These are phyloP conservation scores for Chimonanthus salicifolius DNA, from an alignment of 164 flowering plant genomes.

Conservation along the genomic window DNA sequence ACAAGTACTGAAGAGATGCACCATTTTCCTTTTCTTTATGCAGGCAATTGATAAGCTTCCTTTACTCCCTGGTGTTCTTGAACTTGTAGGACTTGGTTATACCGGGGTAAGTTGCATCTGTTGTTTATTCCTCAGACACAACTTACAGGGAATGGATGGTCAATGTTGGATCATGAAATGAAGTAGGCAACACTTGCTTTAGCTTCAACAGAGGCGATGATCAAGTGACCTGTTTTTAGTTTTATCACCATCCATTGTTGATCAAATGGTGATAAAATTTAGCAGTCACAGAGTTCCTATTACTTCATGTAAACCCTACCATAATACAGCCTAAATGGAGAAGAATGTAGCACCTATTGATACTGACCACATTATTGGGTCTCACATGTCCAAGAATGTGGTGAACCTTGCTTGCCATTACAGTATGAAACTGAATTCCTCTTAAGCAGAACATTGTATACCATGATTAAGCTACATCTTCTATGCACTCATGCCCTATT, in stretches of 20 bases:
- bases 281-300: too few relatives aligned
- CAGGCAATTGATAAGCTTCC: conserved; percentile 96
- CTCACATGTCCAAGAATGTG: background rate
- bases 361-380: background rate
- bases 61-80: conserved; percentile 71
- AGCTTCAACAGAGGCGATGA: background rate
- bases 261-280: too few relatives aligned
- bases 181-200: background rate
- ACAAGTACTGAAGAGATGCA: too few relatives aligned
- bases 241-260: too few relatives aligned
- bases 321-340: background rate
- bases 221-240: background rate
- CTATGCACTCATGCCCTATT: background rate
- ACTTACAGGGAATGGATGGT: background rate
- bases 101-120: conserved; percentile 57
- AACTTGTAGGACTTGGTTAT: conserved; percentile 87
- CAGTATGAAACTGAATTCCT: background rate
- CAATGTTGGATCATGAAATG: background rate
- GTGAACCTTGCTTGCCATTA: background rate
- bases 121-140: background rate
- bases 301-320: background rate
- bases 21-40: background rate
- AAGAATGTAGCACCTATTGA: background rate
- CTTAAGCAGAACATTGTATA: background rate
- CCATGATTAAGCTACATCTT: too few relatives aligned